phyloP scores from a whole-genome alignment of 2,329 filamentous ascomycete genomes.

The Aureobasidium uvarum region DNA sequence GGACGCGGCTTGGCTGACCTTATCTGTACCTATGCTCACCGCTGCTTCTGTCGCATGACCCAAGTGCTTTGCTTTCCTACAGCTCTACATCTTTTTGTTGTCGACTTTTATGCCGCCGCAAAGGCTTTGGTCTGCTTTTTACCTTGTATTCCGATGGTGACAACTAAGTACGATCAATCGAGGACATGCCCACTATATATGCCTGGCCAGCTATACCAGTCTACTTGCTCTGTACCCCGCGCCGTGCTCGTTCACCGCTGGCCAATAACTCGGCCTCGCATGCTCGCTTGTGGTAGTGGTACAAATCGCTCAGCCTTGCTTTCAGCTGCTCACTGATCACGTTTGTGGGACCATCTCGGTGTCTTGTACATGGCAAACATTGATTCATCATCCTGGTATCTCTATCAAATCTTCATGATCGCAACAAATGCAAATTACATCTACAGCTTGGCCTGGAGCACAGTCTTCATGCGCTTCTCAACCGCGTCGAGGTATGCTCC shows the following conservation, averaged over 20 bases:
- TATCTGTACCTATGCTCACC: background rate
- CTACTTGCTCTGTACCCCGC: background rate
- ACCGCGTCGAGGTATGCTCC: conserved; percentile 89
- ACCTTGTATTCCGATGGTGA: background rate
- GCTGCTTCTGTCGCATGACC: conserved; percentile 9
- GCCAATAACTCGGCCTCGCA: background rate
- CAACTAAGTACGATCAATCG: background rate
- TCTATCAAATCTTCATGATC: conserved; percentile 8
- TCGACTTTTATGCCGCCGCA: background rate
- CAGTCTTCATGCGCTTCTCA: conserved; percentile 80
- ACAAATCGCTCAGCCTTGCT: background rate
- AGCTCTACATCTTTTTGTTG: background rate
- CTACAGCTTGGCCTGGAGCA: conserved; percentile 73
- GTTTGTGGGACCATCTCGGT: background rate
- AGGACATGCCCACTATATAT: background rate
- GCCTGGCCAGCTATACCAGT: background rate
- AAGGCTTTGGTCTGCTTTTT: background rate
- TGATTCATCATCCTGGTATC: conserved; percentile 16
- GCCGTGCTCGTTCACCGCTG: background rate
- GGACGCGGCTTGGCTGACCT: background rate
- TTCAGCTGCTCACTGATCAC: background rate
- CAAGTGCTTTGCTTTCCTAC: conserved; percentile 2
- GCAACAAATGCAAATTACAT: background rate
- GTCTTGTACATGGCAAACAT: conserved; percentile 10
- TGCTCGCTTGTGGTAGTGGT: background rate